A percentile compares a stretch with the other conserved stretches of the same genome.
phyloP scores from a whole-genome alignment of 305 asterid genomes.

The Plantago lanceolata region DNA sequence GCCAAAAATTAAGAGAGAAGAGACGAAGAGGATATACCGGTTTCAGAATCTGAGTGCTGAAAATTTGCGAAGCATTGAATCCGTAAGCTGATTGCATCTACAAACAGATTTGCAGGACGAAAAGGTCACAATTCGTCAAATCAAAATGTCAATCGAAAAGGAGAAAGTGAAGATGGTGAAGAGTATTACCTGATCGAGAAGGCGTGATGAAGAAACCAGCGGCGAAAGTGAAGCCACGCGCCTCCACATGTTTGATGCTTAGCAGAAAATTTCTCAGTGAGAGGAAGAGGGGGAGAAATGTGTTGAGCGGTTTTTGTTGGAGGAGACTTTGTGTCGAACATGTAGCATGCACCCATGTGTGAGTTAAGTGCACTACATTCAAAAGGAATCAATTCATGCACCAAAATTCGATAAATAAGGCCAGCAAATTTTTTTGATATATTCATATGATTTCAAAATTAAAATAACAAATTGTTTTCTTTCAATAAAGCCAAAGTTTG shows the following conservation, averaged over 20 bases:
- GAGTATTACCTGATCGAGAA: constrained; percentile 43
- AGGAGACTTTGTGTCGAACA: constrained; percentile 34
- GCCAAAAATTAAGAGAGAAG: neutral
- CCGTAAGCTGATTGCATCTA: constrained; percentile 41
- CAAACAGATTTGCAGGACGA: no score
- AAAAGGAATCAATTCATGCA: no score
- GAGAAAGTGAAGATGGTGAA: constrained; percentile 1
- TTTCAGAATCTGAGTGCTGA: constrained; percentile 41
- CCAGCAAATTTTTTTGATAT: no score
- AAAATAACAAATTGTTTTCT: no score
- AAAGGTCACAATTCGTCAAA: constrained; percentile 4
- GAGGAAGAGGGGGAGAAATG: constrained; percentile 7
- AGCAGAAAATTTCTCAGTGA: constrained; percentile 1
- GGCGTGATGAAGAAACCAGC: constrained; percentile 41
- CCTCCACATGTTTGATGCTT: constrained; percentile 62
- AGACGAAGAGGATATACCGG: constrained; percentile 36
- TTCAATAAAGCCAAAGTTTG: no score
- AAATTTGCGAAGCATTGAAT: constrained; percentile 35
- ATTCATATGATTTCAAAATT: no score
- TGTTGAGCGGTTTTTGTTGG: constrained; percentile 12
- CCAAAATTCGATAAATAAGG: no score
- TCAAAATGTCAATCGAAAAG: neutral
- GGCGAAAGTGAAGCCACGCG: constrained; percentile 51
- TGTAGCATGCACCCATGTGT: constrained; percentile 29
- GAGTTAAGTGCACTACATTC: neutral